Conservation (phyloP, 1,139 yeast species). For the Candida sp. region DNA sequence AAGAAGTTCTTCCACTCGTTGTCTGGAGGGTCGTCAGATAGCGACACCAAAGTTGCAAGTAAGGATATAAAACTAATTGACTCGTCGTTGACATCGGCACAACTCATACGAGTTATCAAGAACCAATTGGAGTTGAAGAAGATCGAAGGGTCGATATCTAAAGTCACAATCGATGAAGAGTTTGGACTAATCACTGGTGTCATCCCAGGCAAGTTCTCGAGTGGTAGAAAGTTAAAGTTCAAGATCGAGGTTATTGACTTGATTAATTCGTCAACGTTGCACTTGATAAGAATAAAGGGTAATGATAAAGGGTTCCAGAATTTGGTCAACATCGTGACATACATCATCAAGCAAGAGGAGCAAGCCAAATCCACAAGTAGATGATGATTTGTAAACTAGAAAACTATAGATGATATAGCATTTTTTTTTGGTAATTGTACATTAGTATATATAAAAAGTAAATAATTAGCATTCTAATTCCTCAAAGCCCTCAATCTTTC, state of each 20-base stretch:
- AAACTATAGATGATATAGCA: neutral
- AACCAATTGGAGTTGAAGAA: constrained; percentile 50
- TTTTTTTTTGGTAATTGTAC: neutral
- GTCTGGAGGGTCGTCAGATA: constrained; percentile 12
- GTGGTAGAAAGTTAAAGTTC: constrained; percentile 53
- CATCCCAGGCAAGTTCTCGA: constrained; percentile 52
- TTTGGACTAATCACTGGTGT: constrained; percentile 49
- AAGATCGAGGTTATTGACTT: constrained; percentile 48
- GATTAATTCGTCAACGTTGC: constrained; percentile 50
- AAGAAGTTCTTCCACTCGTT: constrained; percentile 37
- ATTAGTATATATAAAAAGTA: neutral
- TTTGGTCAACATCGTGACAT: constrained; percentile 52
- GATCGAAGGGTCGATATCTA: constrained; percentile 53
- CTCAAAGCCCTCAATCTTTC: constrained; percentile 85
- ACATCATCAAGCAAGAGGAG: constrained; percentile 42
- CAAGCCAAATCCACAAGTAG: constrained; percentile 17
- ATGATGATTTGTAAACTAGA: constrained; percentile 1
- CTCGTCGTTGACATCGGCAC: constrained; percentile 31
- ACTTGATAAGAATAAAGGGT: constrained; percentile 64
- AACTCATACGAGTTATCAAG: constrained; percentile 37
- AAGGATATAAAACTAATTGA: constrained; percentile 37
- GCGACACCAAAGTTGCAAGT: constrained; percentile 12
- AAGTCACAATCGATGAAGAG: constrained; percentile 46
- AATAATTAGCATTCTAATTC: constrained; percentile 12
- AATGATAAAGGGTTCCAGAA: constrained; percentile 67